Base-by-base conservation (phyloP, 1,284 basidiomycete genomes). In the Ustilago hordei region DNA sequence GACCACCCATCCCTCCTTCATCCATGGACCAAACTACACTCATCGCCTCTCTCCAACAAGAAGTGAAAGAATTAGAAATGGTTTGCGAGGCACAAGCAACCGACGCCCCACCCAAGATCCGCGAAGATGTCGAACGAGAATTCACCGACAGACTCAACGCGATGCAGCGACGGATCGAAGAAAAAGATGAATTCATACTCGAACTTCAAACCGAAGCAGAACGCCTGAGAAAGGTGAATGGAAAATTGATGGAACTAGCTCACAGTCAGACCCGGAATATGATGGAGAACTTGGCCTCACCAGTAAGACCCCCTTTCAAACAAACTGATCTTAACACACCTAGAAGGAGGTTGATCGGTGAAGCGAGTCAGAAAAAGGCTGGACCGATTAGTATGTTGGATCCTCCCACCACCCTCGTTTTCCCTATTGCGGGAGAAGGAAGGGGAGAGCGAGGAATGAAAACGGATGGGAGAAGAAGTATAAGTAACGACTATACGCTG, bases 51-150 rank as follows among this genome's bases (percentile, higher is more conserved):
- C 69, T 82, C 4, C 68, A 73, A 35, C 76, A 77, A 56, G 78
- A 80, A 34, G 60, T 84, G 0, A 53, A 50, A 12, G 83, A 85
- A 59, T 74, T 84, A 13, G 82, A 84, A 69, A 75, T 79, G 6
- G 82, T 83, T 4, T 79, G 78, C 54, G 82, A 83, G 28, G 81
- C 75, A 3, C 81, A 82, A 56, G 69, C 75, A 1, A 39, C 47
- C n/a, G 76, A 81, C 19, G 77, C 82, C 2, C 78, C 81, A 15
- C 79, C 70, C 28, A 72, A 78, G 28, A 69, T 81, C 48, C 76
- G 81, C 15, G 83, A 83, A 62, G 83, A 84, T 43, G 81, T 83
- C n/a, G 81, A 81, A 45, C 54, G 68, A 12, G 82, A 83, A 54
- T 84, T 66, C 52, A 2, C 31, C 0, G 57, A 38, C 0, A 41